Evolutionary conservation across 345 rosid genomes (phyloP).

Genomic region (Pistacia vera): DNA sequence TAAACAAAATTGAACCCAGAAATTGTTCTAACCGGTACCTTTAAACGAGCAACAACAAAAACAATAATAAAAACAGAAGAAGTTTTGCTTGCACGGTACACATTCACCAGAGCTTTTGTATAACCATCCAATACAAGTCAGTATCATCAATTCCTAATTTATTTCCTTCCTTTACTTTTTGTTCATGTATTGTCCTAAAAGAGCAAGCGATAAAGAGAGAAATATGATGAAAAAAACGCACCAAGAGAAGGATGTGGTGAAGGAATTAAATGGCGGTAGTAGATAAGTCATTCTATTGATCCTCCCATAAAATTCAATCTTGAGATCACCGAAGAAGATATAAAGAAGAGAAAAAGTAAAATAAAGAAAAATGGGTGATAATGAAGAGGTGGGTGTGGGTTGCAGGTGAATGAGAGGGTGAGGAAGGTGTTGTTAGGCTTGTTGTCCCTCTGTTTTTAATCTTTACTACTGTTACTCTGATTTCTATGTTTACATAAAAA

Average conservation of each 20-base stretch:
- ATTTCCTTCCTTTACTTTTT: background rate
- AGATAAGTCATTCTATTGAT: constrained; percentile 41
- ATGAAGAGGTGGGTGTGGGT: constrained; percentile 7
- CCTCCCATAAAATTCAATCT: constrained; percentile 25
- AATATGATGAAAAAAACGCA: constrained; percentile 20
- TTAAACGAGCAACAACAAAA: constrained; percentile 14
- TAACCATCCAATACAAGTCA: constrained; percentile 36
- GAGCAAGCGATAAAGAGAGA: constrained; percentile 20
- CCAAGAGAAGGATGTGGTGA: constrained; percentile 31
- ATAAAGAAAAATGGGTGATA: background rate
- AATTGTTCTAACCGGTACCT: constrained; percentile 10
- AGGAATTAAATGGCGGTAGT: constrained; percentile 19
- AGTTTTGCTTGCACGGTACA: constrained; percentile 46
- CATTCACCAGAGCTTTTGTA: constrained; percentile 30
- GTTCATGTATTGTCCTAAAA: constrained; percentile 7
- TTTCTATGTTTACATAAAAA: background rate
- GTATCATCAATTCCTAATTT: background rate
- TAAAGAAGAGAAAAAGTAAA: background rate
- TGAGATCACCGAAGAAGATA: constrained; percentile 19
- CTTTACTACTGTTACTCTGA: background rate
- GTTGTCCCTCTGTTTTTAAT: background rate
- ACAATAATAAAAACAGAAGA: background rate
- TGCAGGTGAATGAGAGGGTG: background rate
- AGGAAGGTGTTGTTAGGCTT: background rate
- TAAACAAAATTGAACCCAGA: constrained; percentile 11